phyloP scores from a whole-genome alignment of 331 rosid species.

The Prunus yedoensis region DNA sequence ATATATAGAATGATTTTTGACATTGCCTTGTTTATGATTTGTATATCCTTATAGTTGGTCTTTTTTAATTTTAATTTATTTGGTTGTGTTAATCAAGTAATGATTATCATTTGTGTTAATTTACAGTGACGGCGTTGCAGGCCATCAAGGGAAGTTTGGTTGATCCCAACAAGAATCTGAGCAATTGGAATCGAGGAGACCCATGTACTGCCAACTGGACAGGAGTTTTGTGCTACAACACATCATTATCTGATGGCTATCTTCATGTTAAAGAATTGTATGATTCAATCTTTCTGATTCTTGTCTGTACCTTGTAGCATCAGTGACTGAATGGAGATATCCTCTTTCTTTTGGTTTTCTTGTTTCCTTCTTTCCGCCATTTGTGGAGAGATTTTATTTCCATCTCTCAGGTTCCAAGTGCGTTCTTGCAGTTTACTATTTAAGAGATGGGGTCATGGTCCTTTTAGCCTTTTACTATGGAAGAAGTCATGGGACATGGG shows the following conservation, averaged over 20 bases:
- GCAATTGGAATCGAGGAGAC: constrained; percentile 73
- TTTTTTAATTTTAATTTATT: not conserved
- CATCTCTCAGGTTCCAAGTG: not conserved
- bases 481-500: not conserved
- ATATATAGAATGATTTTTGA: not conserved
- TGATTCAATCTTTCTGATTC: constrained; percentile 25
- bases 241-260: constrained; percentile 51
- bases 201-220: constrained; percentile 79
- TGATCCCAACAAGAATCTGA: constrained; percentile 75
- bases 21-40: no score
- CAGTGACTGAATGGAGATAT: not conserved
- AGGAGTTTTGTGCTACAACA: constrained; percentile 71
- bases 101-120: constrained; percentile 22
- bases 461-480: not conserved
- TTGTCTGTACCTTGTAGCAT: constrained; percentile 21
- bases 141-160: constrained; percentile 51
- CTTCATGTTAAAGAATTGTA: constrained; percentile 85
- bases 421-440: not conserved
- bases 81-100: constrained; percentile 20
- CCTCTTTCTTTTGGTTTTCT: not conserved
- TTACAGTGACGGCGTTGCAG: constrained; percentile 73
- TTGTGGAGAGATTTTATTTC: not conserved
- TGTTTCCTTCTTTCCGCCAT: not conserved
- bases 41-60: not conserved
- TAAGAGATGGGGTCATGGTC: constrained; percentile 3